phyloP scores from a whole-genome alignment of 805 yeast genomes.

The Pichia ethanolica region DNA sequence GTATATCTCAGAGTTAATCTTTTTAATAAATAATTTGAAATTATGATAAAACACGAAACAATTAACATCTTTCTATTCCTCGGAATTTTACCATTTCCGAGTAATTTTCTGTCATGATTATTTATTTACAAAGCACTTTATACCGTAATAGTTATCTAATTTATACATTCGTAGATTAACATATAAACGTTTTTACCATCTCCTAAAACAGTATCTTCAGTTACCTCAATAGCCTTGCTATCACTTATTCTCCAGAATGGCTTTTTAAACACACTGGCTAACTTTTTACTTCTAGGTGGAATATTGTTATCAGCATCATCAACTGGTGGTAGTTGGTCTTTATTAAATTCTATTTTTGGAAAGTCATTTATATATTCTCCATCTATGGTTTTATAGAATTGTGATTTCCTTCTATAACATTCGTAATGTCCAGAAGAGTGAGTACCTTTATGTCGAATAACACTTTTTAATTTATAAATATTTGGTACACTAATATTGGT shows the following conservation, averaged over 20 bases:
- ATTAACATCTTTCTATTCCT: too few species aligned
- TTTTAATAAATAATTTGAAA: not conserved
- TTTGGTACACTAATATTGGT: not conserved
- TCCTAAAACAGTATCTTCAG: constrained; percentile 46
- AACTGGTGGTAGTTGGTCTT: not conserved
- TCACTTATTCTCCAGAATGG: constrained; percentile 90
- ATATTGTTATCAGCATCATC: too few species aligned
- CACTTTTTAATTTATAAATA: constrained; percentile 54
- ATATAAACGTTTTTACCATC: constrained; percentile 79
- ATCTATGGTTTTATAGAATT: constrained; percentile 36
- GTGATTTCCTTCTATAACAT: constrained; percentile 73
- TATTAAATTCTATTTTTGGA: constrained; percentile 8
- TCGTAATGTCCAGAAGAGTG: constrained; percentile 89
- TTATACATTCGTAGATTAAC: constrained; percentile 59
- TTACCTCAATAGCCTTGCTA: constrained; percentile 55
- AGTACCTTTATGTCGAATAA: constrained; percentile 81
- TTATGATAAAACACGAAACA: too few species aligned
- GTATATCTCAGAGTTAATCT: constrained; percentile 1
- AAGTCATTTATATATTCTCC: constrained; percentile 20
- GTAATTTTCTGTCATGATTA: too few species aligned
- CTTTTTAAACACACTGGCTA: constrained; percentile 45
- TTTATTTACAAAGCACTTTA: too few species aligned
- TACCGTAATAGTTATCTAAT: too few species aligned
- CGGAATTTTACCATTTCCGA: too few species aligned
- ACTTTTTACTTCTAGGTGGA: constrained; percentile 30